Base-by-base conservation (phyloP, 148 eudicot genomes). In the Nepenthes gracilis region DNA sequence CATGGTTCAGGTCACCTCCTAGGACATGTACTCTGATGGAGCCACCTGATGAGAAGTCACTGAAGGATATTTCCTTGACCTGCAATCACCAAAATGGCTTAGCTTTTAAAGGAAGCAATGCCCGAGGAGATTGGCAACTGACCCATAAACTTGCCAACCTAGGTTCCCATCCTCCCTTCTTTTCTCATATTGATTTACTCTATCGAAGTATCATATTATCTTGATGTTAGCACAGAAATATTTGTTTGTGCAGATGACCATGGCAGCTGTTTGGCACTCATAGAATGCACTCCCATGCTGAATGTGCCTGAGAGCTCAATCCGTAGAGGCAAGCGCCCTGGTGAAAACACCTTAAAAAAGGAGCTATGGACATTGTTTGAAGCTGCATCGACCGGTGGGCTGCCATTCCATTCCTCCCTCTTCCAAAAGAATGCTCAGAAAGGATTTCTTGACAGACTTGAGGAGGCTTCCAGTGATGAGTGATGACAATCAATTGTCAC, bases 321-420 rank as follows among this genome's bases (percentile, higher is more conserved):
- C 13, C 65, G 43, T 57, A 67, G 60, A 35, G 81, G 85, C 58
- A 88, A 81, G 75, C 83, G 60, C 34, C 84, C 91, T 35, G 99
- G 99, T 59, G 99, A 93, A 73, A 89, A 89, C 64, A 93, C 96
- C 11, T 67, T 93, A 55, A 93, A 93, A 84, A 88, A 66, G 70
- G 99, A 93, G 71, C 77, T 93, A 14, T 93, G 99, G 99, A 83
- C 80, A 6, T 82, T 60, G 73, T 89, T 93, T 57, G 97, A 93
- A 69, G 99, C 86, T 67, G 91, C 92, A 60, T 63, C 89, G 33
- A 77, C 60, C 33, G 12, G 53, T 43, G 86, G 65, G 50, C 33
- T 71, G 62, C 75, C 52, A 43, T 70, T 73, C 51, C 64, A 76
- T 15, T 58, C 58, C 12, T 56, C 80, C 2, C 45, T 43, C 36